Conservation (phyloP, 345 rosid species). For the Syzygium aromaticum region DNA sequence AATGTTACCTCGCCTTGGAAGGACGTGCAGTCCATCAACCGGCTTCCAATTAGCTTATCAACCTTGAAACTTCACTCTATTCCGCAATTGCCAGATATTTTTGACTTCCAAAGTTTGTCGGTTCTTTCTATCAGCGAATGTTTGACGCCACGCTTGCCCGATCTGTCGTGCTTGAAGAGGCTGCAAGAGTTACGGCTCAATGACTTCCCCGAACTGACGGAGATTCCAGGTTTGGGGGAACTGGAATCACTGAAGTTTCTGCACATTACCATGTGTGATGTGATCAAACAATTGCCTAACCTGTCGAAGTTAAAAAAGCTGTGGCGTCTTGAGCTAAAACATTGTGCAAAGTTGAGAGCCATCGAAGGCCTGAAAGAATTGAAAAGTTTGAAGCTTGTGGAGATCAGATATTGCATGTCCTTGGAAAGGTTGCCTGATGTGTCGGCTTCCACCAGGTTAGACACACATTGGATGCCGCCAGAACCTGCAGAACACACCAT, state of each 20-base stretch:
- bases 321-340: not conserved
- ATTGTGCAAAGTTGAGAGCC: not conserved
- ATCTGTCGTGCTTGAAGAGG: not conserved
- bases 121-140: not conserved
- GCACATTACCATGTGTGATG: not conserved
- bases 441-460: not conserved
- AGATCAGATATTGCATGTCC: not conserved
- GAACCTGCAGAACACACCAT: not conserved
- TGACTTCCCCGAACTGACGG: rapidly evolving
- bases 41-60: not conserved
- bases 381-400: not conserved
- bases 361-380: not conserved
- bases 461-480: not conserved
- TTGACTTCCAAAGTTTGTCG: not conserved
- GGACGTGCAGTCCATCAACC: not conserved
- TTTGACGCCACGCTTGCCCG: not conserved
- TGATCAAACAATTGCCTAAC: not conserved
- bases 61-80: not conserved
- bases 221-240: not conserved
- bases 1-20: not conserved
- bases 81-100: not conserved
- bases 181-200: not conserved
- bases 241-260: not conserved
- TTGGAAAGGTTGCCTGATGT: not conserved
- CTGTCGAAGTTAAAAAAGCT: not conserved